Evolutionary conservation across 768 basidiomycete species (phyloP).

Genomic region (Pulveroboletus frians): DNA sequence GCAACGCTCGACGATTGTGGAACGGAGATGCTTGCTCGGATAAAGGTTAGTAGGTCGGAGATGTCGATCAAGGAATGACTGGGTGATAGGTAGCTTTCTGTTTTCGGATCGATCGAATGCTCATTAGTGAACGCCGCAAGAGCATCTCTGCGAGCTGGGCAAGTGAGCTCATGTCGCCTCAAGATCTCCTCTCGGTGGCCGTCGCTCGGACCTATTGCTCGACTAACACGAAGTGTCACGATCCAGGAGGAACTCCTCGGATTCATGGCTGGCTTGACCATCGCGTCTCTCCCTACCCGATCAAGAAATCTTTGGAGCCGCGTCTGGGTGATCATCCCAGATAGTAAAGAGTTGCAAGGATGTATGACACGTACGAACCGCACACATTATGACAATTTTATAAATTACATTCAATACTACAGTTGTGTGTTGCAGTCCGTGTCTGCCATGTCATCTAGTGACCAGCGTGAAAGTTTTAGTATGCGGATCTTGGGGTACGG

Average conservation of each 20-base stretch:
- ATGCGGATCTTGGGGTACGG: background rate
- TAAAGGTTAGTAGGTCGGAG: background rate
- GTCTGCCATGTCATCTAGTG: background rate
- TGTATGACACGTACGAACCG: background rate
- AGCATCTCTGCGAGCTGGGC: background rate
- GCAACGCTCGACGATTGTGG: too few species aligned
- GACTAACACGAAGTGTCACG: background rate
- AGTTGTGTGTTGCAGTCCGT: background rate
- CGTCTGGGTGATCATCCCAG: background rate
- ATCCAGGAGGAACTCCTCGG: background rate
- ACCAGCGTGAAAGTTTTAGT: too few species aligned
- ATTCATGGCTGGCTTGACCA: background rate
- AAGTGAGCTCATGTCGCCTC: background rate
- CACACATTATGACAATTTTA: too few species aligned
- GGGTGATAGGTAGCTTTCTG: background rate
- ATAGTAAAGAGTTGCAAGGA: background rate
- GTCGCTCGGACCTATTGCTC: background rate
- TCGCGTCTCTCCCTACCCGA: background rate
- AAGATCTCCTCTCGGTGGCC: background rate
- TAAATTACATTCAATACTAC: background rate
- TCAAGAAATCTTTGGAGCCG: background rate
- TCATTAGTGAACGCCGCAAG: background rate
- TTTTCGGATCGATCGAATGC: background rate
- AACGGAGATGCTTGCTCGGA: too few species aligned
- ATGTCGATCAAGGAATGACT: background rate